phyloP scores from a whole-genome alignment of 176 grass and related monocot species.

The Phoenix dactylifera region DNA sequence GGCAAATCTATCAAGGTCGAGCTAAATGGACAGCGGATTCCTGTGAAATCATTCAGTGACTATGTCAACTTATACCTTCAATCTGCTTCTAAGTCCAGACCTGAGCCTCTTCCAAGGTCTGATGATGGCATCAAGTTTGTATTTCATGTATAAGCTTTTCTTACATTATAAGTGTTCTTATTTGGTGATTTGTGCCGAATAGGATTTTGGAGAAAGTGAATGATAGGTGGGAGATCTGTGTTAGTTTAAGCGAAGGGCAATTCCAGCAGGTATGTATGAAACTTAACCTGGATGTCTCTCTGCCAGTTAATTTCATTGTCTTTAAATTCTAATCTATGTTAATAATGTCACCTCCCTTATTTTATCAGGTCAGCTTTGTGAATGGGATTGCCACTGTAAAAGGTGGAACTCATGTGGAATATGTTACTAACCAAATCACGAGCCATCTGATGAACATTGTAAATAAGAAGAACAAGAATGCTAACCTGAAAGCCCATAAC shows the following conservation, averaged over 20 bases:
- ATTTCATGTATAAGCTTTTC: not conserved
- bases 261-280: conserved; percentile 61
- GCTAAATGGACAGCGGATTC: conserved; percentile 54
- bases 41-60: conserved; percentile 43
- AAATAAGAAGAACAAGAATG: conserved; percentile 91
- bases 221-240: conserved; percentile 85
- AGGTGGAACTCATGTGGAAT: conserved; percentile 85
- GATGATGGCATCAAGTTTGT: not conserved
- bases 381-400: conserved; percentile 81
- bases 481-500: conserved; percentile 65
- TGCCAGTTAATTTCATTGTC: not conserved
- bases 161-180: not conserved
- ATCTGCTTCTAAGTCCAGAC: conserved; percentile 24
- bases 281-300: not conserved
- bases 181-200: conserved; percentile 1
- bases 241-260: conserved; percentile 73
- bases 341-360: not conserved
- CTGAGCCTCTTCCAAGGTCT: conserved; percentile 34
- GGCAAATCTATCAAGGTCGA: conserved; percentile 87
- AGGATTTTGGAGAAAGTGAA: conserved; percentile 48
- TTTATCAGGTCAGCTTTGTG: conserved; percentile 75
- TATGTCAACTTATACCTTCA: conserved; percentile 62
- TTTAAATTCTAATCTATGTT: not conserved
- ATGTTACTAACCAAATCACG: conserved; percentile 69
- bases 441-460: conserved; percentile 49